phyloP scores from a whole-genome alignment of 139 green algal genomes.

The Volvox africanus region DNA sequence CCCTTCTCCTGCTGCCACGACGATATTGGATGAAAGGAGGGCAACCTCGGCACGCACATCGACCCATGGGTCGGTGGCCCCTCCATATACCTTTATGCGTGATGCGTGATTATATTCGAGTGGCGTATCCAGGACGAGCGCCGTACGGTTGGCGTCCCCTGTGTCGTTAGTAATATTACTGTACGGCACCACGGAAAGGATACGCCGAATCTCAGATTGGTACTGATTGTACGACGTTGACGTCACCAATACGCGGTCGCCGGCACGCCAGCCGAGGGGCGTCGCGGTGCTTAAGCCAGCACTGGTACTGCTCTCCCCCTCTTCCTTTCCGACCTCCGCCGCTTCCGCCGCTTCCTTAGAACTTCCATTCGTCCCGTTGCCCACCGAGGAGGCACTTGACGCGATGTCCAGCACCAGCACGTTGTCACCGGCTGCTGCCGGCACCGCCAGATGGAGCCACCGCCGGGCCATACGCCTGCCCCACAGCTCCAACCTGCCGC shows the following conservation, averaged over 20 bases:
- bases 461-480: slow-evolving; percentile 25
- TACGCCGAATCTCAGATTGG: slow-evolving; percentile 55
- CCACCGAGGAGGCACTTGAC: not conserved
- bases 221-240: slow-evolving; percentile 61
- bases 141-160: not conserved
- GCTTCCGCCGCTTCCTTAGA: too few species aligned
- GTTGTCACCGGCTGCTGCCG: slow-evolving; percentile 43
- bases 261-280: slow-evolving; percentile 45
- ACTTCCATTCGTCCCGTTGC: too few species aligned
- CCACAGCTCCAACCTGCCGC: not conserved
- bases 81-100: not conserved
- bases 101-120: slow-evolving; percentile 47
- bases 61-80: too few species aligned
- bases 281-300: not conserved
- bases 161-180: not conserved
- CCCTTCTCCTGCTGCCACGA: slow-evolving; percentile 18
- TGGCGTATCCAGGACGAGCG: slow-evolving; percentile 49
- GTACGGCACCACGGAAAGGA: slow-evolving; percentile 46
- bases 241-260: slow-evolving; percentile 55
- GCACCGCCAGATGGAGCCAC: slow-evolving; percentile 50
- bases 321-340: too few species aligned
- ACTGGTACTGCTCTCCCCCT: too few species aligned
- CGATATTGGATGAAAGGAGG: slow-evolving; percentile 59
- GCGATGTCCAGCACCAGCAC: slow-evolving; percentile 29
- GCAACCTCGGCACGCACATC: slow-evolving; percentile 49